Evolutionary conservation across 169 alveolate genomes (phyloP).

Genomic region (Theileria luwenshuni): DNA sequence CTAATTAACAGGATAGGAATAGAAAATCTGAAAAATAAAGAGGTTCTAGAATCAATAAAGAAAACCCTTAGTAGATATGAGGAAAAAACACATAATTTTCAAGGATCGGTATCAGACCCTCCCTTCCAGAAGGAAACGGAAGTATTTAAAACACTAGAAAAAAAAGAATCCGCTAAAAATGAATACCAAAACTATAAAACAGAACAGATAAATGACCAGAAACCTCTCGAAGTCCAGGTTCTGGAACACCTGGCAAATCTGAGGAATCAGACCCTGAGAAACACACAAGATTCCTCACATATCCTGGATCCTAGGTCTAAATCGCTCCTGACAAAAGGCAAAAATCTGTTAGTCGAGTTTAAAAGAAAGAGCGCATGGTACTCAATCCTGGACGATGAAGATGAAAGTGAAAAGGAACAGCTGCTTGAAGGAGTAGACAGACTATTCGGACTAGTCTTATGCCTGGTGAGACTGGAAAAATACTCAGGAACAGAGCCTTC

Average conservation of each 20-base stretch:
- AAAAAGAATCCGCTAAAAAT: background rate
- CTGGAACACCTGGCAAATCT: slow-evolving; percentile 21
- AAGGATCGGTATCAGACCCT: slow-evolving; percentile 2
- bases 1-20: slow-evolving; percentile 51
- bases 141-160: background rate
- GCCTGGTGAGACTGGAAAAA: slow-evolving; percentile 29
- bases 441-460: slow-evolving; percentile 35
- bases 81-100: too few species aligned
- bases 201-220: background rate
- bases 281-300: slow-evolving; percentile 14
- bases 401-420: slow-evolving; percentile 15
- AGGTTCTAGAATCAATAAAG: slow-evolving; percentile 29
- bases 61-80: background rate
- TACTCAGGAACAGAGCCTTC: slow-evolving; percentile 5
- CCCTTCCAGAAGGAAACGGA: slow-evolving; percentile 1
- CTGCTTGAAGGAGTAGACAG: slow-evolving; percentile 45
- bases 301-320: slow-evolving; percentile 2
- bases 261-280: slow-evolving; percentile 10
- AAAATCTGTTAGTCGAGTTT: slow-evolving; percentile 34
- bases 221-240: slow-evolving; percentile 23
- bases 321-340: slow-evolving; percentile 5
- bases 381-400: slow-evolving; percentile 30
- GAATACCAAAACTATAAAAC: background rate
- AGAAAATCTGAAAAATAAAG: slow-evolving; percentile 33
- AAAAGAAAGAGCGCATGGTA: slow-evolving; percentile 46